Evolutionary conservation across 148 eudicot species (phyloP).

Genomic region (Dianthus caryophyllus): DNA sequence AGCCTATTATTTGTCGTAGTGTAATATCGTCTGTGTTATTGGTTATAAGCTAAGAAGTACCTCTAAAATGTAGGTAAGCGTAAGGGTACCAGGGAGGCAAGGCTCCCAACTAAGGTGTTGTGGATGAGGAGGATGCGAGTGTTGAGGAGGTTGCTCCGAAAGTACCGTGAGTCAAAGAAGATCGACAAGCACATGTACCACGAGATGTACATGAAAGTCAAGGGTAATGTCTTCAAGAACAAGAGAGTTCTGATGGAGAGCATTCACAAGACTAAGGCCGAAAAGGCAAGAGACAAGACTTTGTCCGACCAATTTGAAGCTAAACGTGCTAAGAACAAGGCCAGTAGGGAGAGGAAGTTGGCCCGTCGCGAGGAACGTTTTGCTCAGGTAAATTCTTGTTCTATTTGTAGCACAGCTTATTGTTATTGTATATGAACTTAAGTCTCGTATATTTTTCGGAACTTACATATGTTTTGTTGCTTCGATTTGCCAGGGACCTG

Average conservation of each 20-base stretch:
- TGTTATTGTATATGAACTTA: not conserved
- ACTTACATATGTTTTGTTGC: not conserved
- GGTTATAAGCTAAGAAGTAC: not conserved
- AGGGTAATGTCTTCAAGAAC: slow-evolving; percentile 87
- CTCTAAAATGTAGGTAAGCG: slow-evolving; percentile 55
- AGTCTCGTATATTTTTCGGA: not conserved
- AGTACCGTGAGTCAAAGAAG: slow-evolving; percentile 80
- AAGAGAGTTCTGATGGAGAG: slow-evolving; percentile 84
- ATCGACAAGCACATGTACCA: slow-evolving; percentile 94
- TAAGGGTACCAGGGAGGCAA: slow-evolving; percentile 88
- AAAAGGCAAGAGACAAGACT: slow-evolving; percentile 91
- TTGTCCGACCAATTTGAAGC: slow-evolving; percentile 87
- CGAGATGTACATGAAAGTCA: slow-evolving; percentile 88
- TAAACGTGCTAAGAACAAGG: slow-evolving; percentile 81
- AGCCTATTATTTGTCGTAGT: no score
- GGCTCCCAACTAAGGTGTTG: slow-evolving; percentile 72
- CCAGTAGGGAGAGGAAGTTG: slow-evolving; percentile 69
- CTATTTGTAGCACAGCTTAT: not conserved
- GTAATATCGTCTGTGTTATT: no score
- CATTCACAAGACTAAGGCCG: slow-evolving; percentile 87
- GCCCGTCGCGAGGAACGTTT: slow-evolving; percentile 75
- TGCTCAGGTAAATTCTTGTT: slow-evolving; percentile 44
- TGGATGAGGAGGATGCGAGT: slow-evolving; percentile 93
- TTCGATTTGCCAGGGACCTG: slow-evolving; percentile 41
- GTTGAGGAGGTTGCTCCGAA: slow-evolving; percentile 71